phyloP scores from a whole-genome alignment of 306 rosid species.

The Crotalaria pallida region DNA sequence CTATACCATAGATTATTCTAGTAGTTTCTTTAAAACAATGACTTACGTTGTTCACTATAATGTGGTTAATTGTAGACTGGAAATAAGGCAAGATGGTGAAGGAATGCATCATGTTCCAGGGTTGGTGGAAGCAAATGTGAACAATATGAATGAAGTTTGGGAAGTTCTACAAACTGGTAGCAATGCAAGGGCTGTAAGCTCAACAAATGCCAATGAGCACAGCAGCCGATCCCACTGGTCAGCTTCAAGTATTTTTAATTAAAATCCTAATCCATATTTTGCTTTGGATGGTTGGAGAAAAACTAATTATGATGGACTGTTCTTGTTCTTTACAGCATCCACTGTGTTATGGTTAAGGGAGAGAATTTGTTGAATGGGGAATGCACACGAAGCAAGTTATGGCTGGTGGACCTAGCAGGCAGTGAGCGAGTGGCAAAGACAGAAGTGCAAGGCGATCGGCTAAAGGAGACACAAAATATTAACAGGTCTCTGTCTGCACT shows the following conservation, averaged over 20 bases:
- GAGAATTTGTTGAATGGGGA: slow-evolving; percentile 87
- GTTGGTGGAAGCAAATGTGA: slow-evolving; percentile 81
- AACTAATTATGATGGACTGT: slow-evolving; percentile 21
- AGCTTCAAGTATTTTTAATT: slow-evolving; percentile 5
- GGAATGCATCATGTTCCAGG: slow-evolving; percentile 94
- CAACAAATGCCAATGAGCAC: slow-evolving; percentile 90
- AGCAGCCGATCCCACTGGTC: slow-evolving; percentile 97
- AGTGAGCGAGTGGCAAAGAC: slow-evolving; percentile 93
- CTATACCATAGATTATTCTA: not conserved
- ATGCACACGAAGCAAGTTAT: slow-evolving; percentile 85
- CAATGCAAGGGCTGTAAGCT: slow-evolving; percentile 88
- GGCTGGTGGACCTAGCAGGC: slow-evolving; percentile 98
- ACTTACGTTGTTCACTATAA: slow-evolving; percentile 1
- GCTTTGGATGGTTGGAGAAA: not conserved
- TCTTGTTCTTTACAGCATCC: slow-evolving; percentile 57
- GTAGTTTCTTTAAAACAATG: not conserved
- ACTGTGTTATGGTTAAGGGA: slow-evolving; percentile 97
- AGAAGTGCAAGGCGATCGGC: slow-evolving; percentile 94
- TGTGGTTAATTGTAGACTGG: slow-evolving; percentile 53
- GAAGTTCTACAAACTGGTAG: slow-evolving; percentile 96
- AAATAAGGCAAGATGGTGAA: slow-evolving; percentile 79
- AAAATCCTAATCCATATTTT: not conserved
- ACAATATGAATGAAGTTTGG: slow-evolving; percentile 87
- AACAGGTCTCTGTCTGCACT: slow-evolving; percentile 95
- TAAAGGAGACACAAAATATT: slow-evolving; percentile 94